Evolutionary conservation across 2,329 filamentous ascomycete genomes (phyloP).

Genomic region (Onygenales sp.): DNA sequence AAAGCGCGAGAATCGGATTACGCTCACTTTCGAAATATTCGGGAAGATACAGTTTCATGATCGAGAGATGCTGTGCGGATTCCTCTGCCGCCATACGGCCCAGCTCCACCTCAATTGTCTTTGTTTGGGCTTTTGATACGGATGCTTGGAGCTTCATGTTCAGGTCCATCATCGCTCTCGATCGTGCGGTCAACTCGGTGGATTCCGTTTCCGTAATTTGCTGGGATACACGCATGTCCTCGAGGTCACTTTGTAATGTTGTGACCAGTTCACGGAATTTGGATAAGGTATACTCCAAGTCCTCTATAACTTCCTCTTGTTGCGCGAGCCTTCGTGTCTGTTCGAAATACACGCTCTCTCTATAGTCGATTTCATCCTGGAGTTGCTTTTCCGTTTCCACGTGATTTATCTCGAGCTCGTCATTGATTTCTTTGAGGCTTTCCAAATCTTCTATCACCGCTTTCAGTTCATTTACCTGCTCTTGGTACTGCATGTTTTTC

Average conservation of each 20-base stretch:
- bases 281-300: slow-evolving; percentile 81
- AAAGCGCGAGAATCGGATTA: slow-evolving; percentile 77
- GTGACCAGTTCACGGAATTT: slow-evolving; percentile 84
- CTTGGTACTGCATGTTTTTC: slow-evolving; percentile 72
- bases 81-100: slow-evolving; percentile 81
- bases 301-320: slow-evolving; percentile 71
- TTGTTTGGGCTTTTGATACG: slow-evolving; percentile 82
- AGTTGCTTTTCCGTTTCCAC: slow-evolving; percentile 89
- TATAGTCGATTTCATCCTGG: slow-evolving; percentile 85
- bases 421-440: slow-evolving; percentile 80
- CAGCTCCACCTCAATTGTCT: slow-evolving; percentile 86
- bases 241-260: slow-evolving; percentile 73
- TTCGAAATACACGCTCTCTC: slow-evolving; percentile 75
- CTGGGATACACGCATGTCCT: slow-evolving; percentile 86
- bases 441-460: slow-evolving; percentile 79
- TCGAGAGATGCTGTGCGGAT: slow-evolving; percentile 75
- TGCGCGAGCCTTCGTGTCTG: slow-evolving; percentile 62
- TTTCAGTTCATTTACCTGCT: slow-evolving; percentile 74
- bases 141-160: slow-evolving; percentile 90
- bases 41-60: slow-evolving; percentile 80
- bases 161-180: slow-evolving; percentile 90
- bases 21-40: slow-evolving; percentile 71
- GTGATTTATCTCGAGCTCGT: slow-evolving; percentile 90
- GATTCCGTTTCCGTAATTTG: slow-evolving; percentile 89
- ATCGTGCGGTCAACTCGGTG: slow-evolving; percentile 78